Percentiles rank a stretch among this genome's conserved stretches.
Conservation (phyloP, 2,329 filamentous ascomycete species). For the Fusarium sp. region DNA sequence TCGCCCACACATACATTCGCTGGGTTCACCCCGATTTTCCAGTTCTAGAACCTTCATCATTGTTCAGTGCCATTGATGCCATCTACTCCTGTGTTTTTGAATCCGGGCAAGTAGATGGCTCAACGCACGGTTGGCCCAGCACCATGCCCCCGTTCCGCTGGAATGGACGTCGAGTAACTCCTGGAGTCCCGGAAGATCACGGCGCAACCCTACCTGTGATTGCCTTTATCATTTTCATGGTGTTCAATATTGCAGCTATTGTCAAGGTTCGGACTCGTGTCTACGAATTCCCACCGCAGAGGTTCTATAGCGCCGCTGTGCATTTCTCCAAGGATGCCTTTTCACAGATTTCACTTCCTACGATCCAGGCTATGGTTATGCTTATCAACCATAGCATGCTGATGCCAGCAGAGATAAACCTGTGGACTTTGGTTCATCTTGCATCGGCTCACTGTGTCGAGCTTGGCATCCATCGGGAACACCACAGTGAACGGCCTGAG, state of each 20-base stretch:
- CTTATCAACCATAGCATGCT: slow-evolving; percentile 49
- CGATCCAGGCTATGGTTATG: slow-evolving; percentile 48
- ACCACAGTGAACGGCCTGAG: slow-evolving; percentile 7
- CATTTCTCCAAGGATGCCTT: slow-evolving; percentile 48
- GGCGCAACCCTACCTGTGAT: slow-evolving; percentile 37
- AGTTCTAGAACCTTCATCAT: slow-evolving; percentile 32
- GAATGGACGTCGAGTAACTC: slow-evolving; percentile 32
- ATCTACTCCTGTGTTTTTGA: slow-evolving; percentile 28
- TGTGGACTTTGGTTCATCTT: slow-evolving; percentile 52
- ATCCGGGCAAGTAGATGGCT: not conserved
- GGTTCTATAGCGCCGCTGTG: slow-evolving; percentile 50
- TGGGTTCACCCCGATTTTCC: slow-evolving; percentile 41
- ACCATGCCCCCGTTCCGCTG: slow-evolving; percentile 30
- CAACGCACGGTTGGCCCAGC: slow-evolving; percentile 34
- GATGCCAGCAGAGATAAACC: slow-evolving; percentile 49
- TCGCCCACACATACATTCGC: slow-evolving; percentile 38
- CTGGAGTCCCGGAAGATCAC: not conserved
- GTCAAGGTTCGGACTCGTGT: slow-evolving; percentile 48
- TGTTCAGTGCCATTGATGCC: slow-evolving; percentile 36
- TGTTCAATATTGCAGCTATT: slow-evolving; percentile 50
- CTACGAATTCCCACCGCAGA: slow-evolving; percentile 50
- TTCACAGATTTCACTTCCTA: slow-evolving; percentile 47
- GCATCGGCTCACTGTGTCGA: slow-evolving; percentile 54
- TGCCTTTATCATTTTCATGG: slow-evolving; percentile 51
- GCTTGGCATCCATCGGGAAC: slow-evolving; percentile 52